These are phyloP conservation scores for Limonium bicolor DNA, from an alignment of 148 eudicot species.

Conservation along the genomic window DNA sequence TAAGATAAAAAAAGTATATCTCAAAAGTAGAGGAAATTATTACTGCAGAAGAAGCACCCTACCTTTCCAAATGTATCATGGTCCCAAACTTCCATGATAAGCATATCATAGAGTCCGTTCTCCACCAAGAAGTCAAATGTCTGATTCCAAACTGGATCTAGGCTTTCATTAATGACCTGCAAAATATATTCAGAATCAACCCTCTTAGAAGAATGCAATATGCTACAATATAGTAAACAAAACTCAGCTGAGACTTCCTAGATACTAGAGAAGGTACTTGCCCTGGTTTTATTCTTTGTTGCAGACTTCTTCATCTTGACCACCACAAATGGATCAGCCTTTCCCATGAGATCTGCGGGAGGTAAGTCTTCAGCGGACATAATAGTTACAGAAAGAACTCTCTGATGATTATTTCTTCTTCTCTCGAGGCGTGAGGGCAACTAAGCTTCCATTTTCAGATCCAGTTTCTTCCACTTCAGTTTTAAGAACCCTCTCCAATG, in stretches of 20 bases:
- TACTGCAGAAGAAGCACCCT: neutral
- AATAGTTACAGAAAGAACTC: conserved; percentile 82
- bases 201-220: neutral
- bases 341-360: conserved; percentile 68
- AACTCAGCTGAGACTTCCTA: no score
- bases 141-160: conserved; percentile 96
- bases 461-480: conserved; percentile 17
- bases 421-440: conserved; percentile 18
- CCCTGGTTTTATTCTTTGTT: conserved; percentile 73
- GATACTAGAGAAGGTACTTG: conserved; percentile 7
- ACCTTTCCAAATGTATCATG: conserved; percentile 99
- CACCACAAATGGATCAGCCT: conserved; percentile 82
- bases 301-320: conserved; percentile 69
- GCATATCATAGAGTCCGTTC: conserved; percentile 95
- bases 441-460: conserved; percentile 34
- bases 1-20: neutral
- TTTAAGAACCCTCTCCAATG: conserved; percentile 69
- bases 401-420: conserved; percentile 74
- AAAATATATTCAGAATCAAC: no score
- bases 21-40: neutral
- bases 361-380: conserved; percentile 82
- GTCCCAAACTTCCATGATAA: conserved; percentile 77
- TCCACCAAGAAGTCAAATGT: conserved; percentile 92
- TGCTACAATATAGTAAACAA: neutral
- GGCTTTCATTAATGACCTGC: conserved; percentile 82